Conservation (phyloP, 2,329 filamentous ascomycete genomes). For the Clarireedia homoeocarpa region DNA sequence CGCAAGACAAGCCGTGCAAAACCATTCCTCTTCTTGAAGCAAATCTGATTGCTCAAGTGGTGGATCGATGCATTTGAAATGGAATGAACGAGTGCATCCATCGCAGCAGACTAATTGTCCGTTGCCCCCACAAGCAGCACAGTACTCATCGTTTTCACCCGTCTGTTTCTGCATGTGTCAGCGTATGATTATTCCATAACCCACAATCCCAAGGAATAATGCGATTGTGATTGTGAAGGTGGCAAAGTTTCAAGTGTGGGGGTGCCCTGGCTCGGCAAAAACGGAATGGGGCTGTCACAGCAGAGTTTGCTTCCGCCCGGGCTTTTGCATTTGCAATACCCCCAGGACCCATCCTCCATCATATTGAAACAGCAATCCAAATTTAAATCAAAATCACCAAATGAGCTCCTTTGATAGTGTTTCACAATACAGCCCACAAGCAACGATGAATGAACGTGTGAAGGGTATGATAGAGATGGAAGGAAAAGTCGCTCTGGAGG, state of each 20-base stretch:
- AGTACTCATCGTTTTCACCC: slow-evolving; percentile 82
- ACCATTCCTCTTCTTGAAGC: slow-evolving; percentile 69
- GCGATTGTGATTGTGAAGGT: slow-evolving; percentile 16
- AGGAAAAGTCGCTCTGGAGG: background rate
- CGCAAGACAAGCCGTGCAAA: slow-evolving; percentile 64
- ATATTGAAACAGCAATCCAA: slow-evolving; percentile 4
- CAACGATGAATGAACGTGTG: background rate
- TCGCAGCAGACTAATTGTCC: slow-evolving; percentile 91
- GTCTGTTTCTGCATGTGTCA: slow-evolving; percentile 22
- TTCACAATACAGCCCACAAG: background rate
- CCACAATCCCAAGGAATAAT: slow-evolving; percentile 9
- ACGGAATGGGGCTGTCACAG: slow-evolving; percentile 18
- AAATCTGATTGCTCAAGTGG: slow-evolving; percentile 52
- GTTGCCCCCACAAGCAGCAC: slow-evolving; percentile 74
- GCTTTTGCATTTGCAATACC: slow-evolving; percentile 15
- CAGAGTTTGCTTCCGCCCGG: slow-evolving; percentile 24
- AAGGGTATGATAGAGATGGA: background rate
- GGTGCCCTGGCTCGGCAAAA: slow-evolving; percentile 25
- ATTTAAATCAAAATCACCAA: slow-evolving; percentile 11
- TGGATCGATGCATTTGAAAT: slow-evolving; percentile 82
- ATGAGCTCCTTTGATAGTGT: background rate
- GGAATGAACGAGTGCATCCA: slow-evolving; percentile 82
- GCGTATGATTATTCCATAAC: slow-evolving; percentile 8
- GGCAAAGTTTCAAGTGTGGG: slow-evolving; percentile 18
- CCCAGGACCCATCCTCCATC: slow-evolving; percentile 10